Percentiles rank a stretch among this genome's conserved stretches.
These are phyloP conservation scores for Paraconiothyrium brasiliense DNA, from an alignment of 2,329 filamentous ascomycete genomes.

Conservation along the genomic window DNA sequence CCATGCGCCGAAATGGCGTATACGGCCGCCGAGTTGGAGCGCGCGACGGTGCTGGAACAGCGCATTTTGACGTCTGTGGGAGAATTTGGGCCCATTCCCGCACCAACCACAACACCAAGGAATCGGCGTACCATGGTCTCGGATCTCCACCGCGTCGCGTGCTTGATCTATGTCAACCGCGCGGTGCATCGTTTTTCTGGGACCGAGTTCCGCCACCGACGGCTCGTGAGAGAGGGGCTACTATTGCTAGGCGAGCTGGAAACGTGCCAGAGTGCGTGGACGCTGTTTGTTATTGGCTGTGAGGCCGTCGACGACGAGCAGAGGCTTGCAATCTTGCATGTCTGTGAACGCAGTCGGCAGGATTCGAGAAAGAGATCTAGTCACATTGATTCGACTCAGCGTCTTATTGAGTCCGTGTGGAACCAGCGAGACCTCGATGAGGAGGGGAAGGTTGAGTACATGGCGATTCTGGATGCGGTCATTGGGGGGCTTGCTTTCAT, in stretches of 20 bases:
- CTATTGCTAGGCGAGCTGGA: conserved; percentile 21
- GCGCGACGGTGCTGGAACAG: conserved; percentile 22
- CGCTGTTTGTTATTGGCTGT: conserved; percentile 24
- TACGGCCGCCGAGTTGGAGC: conserved; percentile 14
- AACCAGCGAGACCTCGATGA: conserved; percentile 25
- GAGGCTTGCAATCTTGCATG: conserved; percentile 23
- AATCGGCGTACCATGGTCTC: conserved; percentile 23
- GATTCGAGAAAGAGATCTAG: conserved; percentile 24
- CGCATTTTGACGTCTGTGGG: conserved; percentile 18
- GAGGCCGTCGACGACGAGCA: conserved; percentile 24
- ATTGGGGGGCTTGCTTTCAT: conserved; percentile 23
- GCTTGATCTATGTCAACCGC: conserved; percentile 25
- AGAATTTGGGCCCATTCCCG: conserved; percentile 21
- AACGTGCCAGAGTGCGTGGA: conserved; percentile 26
- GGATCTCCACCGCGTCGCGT: conserved; percentile 23
- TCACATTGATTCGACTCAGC: conserved; percentile 24
- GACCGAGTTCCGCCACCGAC: conserved; percentile 22
- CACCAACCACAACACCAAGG: conserved; percentile 16
- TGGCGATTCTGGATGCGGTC: conserved; percentile 25
- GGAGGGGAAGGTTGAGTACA: conserved; percentile 21
- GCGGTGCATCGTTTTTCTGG: conserved; percentile 22
- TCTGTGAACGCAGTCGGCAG: conserved; percentile 23
- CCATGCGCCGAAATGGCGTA: conserved; percentile 15
- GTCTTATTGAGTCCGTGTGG: conserved; percentile 24
- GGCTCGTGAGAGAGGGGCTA: conserved; percentile 26